A percentile compares a stretch with the other conserved stretches of the same genome.
phyloP scores from a whole-genome alignment of 176 grass and related monocot genomes.

The Avena sativa region DNA sequence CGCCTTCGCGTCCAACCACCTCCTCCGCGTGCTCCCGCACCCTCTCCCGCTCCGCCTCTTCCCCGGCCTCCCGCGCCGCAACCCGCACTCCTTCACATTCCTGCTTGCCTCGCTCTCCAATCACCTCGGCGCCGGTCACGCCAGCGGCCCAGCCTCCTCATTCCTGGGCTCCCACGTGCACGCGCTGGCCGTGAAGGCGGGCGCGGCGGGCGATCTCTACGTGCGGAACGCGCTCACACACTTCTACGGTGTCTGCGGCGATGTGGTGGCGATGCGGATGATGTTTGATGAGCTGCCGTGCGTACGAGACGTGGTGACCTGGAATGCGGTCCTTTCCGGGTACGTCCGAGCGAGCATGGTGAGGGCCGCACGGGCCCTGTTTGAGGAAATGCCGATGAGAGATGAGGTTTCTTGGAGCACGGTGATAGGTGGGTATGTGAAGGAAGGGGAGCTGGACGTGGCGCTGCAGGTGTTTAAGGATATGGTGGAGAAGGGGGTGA shows the following conservation, averaged over 20 bases:
- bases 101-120: slow-evolving; percentile 61
- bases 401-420: slow-evolving; percentile 76
- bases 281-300: slow-evolving; percentile 61
- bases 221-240: slow-evolving; percentile 66
- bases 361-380: slow-evolving; percentile 37
- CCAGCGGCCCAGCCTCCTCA: not conserved
- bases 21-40: slow-evolving; percentile 64
- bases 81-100: slow-evolving; percentile 55
- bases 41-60: slow-evolving; percentile 60
- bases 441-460: slow-evolving; percentile 60
- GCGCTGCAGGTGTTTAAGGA: slow-evolving; percentile 51
- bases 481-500: slow-evolving; percentile 44
- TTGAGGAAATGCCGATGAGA: slow-evolving; percentile 59
- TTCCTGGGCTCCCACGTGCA: slow-evolving; percentile 64
- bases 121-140: slow-evolving; percentile 41
- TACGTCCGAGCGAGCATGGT: slow-evolving; percentile 48
- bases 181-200: slow-evolving; percentile 57
- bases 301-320: slow-evolving; percentile 58
- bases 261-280: slow-evolving; percentile 40
- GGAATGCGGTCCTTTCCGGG: slow-evolving; percentile 63
- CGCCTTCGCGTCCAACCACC: slow-evolving; percentile 69
- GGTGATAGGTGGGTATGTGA: slow-evolving; percentile 60
- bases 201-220: slow-evolving; percentile 60
- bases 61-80: slow-evolving; percentile 49
- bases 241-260: slow-evolving; percentile 64